phyloP scores from a whole-genome alignment of 257 asterid genomes.

The Plantago elongata region DNA sequence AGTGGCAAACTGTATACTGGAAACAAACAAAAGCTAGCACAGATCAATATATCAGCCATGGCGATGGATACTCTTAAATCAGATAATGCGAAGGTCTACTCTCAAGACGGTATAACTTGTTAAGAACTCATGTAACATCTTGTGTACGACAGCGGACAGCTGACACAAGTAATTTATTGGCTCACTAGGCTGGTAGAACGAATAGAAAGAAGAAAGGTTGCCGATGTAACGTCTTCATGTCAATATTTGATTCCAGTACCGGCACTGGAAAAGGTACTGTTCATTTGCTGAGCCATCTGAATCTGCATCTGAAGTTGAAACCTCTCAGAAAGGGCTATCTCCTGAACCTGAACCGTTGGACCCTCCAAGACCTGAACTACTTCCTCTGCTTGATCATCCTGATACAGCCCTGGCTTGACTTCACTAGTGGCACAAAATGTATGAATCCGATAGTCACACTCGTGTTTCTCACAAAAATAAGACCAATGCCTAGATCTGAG shows the following conservation, averaged over 20 bases:
- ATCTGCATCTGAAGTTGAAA: constrained; percentile 28
- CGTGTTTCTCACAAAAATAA: constrained; percentile 32
- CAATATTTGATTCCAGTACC: not conserved
- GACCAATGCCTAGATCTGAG: constrained; percentile 40
- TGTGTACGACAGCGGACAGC: too few relatives aligned
- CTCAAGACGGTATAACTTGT: too few relatives aligned
- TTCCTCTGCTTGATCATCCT: constrained; percentile 26
- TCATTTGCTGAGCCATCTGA: constrained; percentile 29
- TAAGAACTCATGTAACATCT: too few relatives aligned
- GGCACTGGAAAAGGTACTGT: not conserved
- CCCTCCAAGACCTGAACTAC: not conserved
- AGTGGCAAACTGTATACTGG: too few relatives aligned
- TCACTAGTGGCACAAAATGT: constrained; percentile 53
- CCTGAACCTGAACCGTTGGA: not conserved
- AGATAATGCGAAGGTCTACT: too few relatives aligned
- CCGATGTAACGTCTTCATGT: too few relatives aligned
- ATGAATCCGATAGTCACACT: constrained; percentile 47
- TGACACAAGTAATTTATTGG: too few relatives aligned
- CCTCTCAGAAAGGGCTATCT: constrained; percentile 22
- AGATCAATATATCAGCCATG: too few relatives aligned
- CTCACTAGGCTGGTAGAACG: too few relatives aligned
- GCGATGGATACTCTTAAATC: too few relatives aligned
- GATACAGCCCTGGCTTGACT: constrained; percentile 50
- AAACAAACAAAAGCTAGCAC: too few relatives aligned
- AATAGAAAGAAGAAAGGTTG: too few relatives aligned